These are phyloP conservation scores for Entomophthora muscae DNA, from an alignment of 371 early-diverging fungal genomes.

Conservation along the genomic window DNA sequence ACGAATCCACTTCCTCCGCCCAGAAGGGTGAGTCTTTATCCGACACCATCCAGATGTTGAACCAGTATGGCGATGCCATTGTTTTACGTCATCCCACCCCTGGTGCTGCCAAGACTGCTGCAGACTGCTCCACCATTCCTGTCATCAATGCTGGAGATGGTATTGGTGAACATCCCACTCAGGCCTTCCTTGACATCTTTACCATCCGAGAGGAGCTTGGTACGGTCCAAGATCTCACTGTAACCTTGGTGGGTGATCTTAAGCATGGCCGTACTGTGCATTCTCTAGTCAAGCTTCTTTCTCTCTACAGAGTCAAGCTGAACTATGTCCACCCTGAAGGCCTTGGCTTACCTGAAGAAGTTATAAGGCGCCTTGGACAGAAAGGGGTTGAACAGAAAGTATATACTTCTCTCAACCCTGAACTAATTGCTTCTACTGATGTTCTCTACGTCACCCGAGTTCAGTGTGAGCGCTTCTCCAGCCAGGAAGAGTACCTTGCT, in stretches of 20 bases:
- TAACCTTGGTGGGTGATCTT: slow-evolving; percentile 90
- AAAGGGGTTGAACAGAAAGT: slow-evolving; percentile 51
- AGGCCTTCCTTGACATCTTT: slow-evolving; percentile 90
- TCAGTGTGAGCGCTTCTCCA: slow-evolving; percentile 84
- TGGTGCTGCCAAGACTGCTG: slow-evolving; percentile 64
- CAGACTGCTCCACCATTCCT: slow-evolving; percentile 77
- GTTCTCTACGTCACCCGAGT: slow-evolving; percentile 94
- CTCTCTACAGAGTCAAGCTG: slow-evolving; percentile 81
- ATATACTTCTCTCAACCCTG: slow-evolving; percentile 55
- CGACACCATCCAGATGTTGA: slow-evolving; percentile 87
- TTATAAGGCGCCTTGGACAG: slow-evolving; percentile 50
- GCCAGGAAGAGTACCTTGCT: slow-evolving; percentile 55
- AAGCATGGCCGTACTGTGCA: slow-evolving; percentile 96
- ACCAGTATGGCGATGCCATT: slow-evolving; percentile 78
- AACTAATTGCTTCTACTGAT: slow-evolving; percentile 72
- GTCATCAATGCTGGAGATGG: slow-evolving; percentile 96
- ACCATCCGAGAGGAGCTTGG: slow-evolving; percentile 73
- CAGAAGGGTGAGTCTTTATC: slow-evolving; percentile 88
- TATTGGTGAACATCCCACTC: slow-evolving; percentile 93
- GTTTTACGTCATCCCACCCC: slow-evolving; percentile 86
- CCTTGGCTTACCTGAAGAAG: slow-evolving; percentile 72
- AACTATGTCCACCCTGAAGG: slow-evolving; percentile 79
- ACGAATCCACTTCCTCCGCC: slow-evolving; percentile 66
- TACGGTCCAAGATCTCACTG: slow-evolving; percentile 88
- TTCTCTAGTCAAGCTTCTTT: slow-evolving; percentile 73